Percentiles rank a stretch among this genome's conserved stretches.
Evolutionary conservation across 805 yeast species (phyloP).

Genomic region (Scheffersomyces spartinae): DNA sequence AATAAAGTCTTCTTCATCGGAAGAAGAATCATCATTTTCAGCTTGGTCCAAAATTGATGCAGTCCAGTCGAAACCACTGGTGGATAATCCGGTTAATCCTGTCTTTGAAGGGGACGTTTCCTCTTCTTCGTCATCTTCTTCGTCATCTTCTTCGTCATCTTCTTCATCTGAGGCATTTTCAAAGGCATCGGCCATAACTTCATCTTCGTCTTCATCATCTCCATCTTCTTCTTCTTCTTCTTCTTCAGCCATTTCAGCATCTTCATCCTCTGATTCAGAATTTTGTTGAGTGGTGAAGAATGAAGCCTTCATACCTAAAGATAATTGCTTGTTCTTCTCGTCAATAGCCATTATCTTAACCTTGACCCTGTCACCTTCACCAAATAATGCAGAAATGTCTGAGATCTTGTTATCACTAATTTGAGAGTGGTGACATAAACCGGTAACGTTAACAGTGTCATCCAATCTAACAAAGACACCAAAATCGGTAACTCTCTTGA

Average conservation of each 20-base stretch:
- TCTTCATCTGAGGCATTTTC: slow-evolving; percentile 14
- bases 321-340: slow-evolving; percentile 55
- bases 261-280: slow-evolving; percentile 17
- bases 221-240: slow-evolving; percentile 17
- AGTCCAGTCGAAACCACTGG: slow-evolving; percentile 93
- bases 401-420: slow-evolving; percentile 60
- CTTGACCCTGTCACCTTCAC: slow-evolving; percentile 84
- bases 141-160: slow-evolving; percentile 16
- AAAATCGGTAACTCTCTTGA: slow-evolving; percentile 68
- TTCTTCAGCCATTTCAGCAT: slow-evolving; percentile 18
- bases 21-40: slow-evolving; percentile 40
- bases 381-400: slow-evolving; percentile 56
- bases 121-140: slow-evolving; percentile 15
- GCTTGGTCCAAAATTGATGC: slow-evolving; percentile 81
- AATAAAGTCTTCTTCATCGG: slow-evolving; percentile 47
- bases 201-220: slow-evolving; percentile 18
- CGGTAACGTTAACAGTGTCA: slow-evolving; percentile 63
- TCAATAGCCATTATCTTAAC: slow-evolving; percentile 64
- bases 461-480: slow-evolving; percentile 85
- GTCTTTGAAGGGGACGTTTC: slow-evolving; percentile 9
- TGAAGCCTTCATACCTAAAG: slow-evolving; percentile 92
- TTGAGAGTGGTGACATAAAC: slow-evolving; percentile 79
- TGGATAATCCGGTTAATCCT: slow-evolving; percentile 48
- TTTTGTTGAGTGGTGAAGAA: slow-evolving; percentile 47
- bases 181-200: slow-evolving; percentile 23